Base-by-base conservation (phyloP, 371 early-diverging fungal genomes). In the Sanchytrium tribonematis region DNA sequence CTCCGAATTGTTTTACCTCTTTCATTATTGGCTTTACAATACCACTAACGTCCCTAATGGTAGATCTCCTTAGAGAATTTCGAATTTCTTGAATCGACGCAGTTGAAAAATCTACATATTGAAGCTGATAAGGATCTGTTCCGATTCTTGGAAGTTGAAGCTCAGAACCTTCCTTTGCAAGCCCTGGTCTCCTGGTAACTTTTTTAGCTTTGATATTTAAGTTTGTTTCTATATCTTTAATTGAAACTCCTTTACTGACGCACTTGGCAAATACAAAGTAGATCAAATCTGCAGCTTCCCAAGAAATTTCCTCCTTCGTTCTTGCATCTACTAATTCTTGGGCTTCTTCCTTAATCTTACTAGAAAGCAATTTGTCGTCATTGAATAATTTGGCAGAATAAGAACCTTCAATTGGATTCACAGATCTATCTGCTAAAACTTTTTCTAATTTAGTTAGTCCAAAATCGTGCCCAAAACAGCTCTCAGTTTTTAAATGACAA, bases 291-390 rank as follows among this genome's bases (percentile, higher is more conserved):
- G 97, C 96, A 29, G 93, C 87, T 76, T 97, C 96, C 84, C 88
- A 90, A 1, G 93, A 91, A 72, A 93, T 83, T 0, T 94, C 89
- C 0, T 85, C 83, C 29, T 77, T 77, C 0, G 76, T 77, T 12
- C 73, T 79, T 30, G 97, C 94, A 29, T 88, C 84, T 70, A 90
- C 88, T 29, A 97, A 75, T 77, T 93, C 96, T 12, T 86, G 83
- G 1, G 97, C 97, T 77, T 95, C 96, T 75, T 97, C 97, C 81
- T 88, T 82, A 70, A 97, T 87, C 81, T 97, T 97, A 73, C 90
- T 83, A 68, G 82, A 77, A 65, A 97, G 81, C 31, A 97, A 77
- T 65, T 79, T 80, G 29, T 83, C 73, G 74, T 93, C 91, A 65
- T 82, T 80, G 74, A 95, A 95, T 66, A 97, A 79, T 0, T 90